Evolutionary conservation across 2,329 filamentous ascomycete species (phyloP), one percentile per base, ranked within the genome.

Genomic region (Apiospora koreana): DNA sequence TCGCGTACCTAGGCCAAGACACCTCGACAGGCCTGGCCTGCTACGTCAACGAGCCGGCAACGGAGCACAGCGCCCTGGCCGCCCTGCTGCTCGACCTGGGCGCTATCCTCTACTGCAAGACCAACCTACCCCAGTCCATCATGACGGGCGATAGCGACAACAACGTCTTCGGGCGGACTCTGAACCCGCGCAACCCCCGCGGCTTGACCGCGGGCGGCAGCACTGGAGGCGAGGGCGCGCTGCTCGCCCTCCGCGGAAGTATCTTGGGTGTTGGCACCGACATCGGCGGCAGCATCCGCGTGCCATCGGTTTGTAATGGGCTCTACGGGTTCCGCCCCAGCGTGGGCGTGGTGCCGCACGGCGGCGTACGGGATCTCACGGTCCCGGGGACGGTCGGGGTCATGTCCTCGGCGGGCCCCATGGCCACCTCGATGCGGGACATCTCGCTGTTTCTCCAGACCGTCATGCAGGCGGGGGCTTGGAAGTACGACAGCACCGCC

Each of bases 301-400:
- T 87, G 5, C 86, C 86, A 7, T 76, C 81, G 23, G 79, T 82
- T 48, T 82, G 86, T 73, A 83, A 83, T 71, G 86, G 85, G 0
- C 73, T 86, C 0, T 87, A 84, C 73, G 84, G 85, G 0, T 77
- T 87, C 43, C 86, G 87, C 68, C 85, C 83, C 28, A 84, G 80
- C 42, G 82, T 83, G 71, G 74, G 81, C 74, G 25, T 45, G 80
- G 3, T 91, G 0, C 88, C 89, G 0, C 91, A 91, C 67, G 76
- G 83, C 16, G 88, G 88, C 0, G 87, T 89, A 0, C 83, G 87
- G 0, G 89, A 91, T 0, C 90, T 88, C 0, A 90, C 87, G 0
- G 88, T 91, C 50, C 54, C 54, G 9, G 88, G 89, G 2, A 89
- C 91, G 74, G 87, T 91, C 69, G 88, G 91, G 77, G 86, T 91